These are phyloP conservation scores for Oryza nivara DNA, from an alignment of 176 grass and related monocot genomes.

Conservation along the genomic window DNA sequence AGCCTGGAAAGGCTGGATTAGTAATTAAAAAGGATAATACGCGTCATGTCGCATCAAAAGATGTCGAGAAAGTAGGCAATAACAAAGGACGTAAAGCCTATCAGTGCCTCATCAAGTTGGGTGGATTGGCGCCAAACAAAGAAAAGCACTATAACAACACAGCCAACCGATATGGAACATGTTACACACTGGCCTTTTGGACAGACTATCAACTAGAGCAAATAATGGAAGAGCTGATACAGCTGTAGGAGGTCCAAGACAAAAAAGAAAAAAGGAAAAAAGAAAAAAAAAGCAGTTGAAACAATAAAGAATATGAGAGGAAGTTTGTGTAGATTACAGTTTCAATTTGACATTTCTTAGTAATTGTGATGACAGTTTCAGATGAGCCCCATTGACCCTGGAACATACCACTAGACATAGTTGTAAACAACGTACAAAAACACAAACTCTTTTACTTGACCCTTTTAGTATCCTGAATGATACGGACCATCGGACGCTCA, in stretches of 20 bases:
- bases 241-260: background rate
- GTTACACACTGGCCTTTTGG: background rate
- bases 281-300: background rate
- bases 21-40: background rate
- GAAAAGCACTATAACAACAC: background rate
- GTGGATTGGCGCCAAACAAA: slow-evolving; percentile 17
- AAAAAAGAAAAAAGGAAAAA: background rate
- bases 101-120: slow-evolving; percentile 19
- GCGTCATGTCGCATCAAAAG: background rate
- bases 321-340: slow-evolving; percentile 49
- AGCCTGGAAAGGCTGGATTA: slow-evolving; percentile 2
- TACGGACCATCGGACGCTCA: slow-evolving; percentile 49
- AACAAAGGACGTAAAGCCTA: background rate
- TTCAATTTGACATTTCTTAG: slow-evolving; percentile 35
- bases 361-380: slow-evolving; percentile 46
- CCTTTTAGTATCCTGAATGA: slow-evolving; percentile 42
- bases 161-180: background rate
- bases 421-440: slow-evolving; percentile 51
- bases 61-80: background rate
- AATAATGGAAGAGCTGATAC: background rate
- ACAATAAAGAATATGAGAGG: slow-evolving; percentile 41
- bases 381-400: slow-evolving; percentile 21
- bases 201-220: slow-evolving; percentile 9
- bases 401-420: slow-evolving; percentile 47
- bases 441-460: slow-evolving; percentile 40